Conservation (phyloP, 2,329 filamentous ascomycete genomes). For the Sordariomycetes sp. region DNA sequence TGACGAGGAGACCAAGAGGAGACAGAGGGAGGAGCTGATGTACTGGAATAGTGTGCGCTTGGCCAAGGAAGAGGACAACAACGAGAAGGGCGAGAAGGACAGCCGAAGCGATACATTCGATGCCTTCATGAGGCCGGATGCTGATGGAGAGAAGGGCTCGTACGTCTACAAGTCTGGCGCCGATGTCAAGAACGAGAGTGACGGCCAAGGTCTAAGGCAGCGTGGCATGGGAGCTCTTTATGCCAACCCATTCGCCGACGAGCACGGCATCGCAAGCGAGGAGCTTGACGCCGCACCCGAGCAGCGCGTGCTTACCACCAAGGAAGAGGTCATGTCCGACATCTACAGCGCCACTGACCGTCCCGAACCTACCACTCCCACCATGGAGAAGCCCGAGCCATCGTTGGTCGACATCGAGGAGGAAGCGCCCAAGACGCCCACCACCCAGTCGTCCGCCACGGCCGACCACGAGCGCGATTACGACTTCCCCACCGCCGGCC, state of each 20-base stretch:
- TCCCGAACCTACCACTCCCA: conserved; percentile 10
- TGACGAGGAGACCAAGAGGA: conserved; percentile 50
- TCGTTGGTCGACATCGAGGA: conserved; percentile 22
- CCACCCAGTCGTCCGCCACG: conserved; percentile 12
- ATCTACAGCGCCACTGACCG: conserved; percentile 47
- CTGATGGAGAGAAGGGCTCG: conserved; percentile 41
- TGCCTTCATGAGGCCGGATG: conserved; percentile 46
- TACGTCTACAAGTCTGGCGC: conserved; percentile 50
- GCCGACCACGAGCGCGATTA: conserved; percentile 23
- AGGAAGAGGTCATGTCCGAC: conserved; percentile 39
- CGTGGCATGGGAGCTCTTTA: conserved; percentile 34
- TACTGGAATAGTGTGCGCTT: conserved; percentile 54
- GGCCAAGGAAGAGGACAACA: conserved; percentile 16
- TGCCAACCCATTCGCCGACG: conserved; percentile 51
- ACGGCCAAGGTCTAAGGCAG: conserved; percentile 36
- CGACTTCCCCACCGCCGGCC: conserved; percentile 44
- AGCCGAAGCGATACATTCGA: conserved; percentile 42
- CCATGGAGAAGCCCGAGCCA: conserved; percentile 15
- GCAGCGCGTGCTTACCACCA: conserved; percentile 31
- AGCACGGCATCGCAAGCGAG: conserved; percentile 41
- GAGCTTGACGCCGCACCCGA: conserved; percentile 31
- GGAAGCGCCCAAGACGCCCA: conserved; percentile 7
- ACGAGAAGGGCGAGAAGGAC: conserved; percentile 1
- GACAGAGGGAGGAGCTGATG: conserved; percentile 55
- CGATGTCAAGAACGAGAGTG: conserved; percentile 15